These are phyloP conservation scores for Scheffersomyces coipomensis DNA, from an alignment of 805 yeast genomes.

Conservation along the genomic window DNA sequence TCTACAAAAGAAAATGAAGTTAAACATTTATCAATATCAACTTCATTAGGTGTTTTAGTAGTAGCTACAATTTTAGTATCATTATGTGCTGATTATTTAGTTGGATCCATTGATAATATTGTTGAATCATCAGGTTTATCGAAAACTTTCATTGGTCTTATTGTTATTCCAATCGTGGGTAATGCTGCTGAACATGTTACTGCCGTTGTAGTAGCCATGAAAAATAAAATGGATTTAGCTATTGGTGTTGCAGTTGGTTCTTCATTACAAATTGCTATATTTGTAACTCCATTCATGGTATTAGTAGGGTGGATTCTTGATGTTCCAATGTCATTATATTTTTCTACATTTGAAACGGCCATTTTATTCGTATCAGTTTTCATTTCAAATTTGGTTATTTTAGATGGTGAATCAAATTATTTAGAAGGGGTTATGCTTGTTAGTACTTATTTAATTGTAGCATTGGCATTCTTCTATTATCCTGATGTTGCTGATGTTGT, in stretches of 20 bases:
- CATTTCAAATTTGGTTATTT: slow-evolving; percentile 79
- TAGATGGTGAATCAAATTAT: slow-evolving; percentile 97
- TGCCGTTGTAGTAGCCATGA: slow-evolving; percentile 90
- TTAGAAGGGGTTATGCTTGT: slow-evolving; percentile 92
- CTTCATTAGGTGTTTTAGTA: slow-evolving; percentile 57
- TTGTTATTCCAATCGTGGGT: slow-evolving; percentile 94
- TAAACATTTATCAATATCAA: slow-evolving; percentile 47
- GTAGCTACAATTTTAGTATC: slow-evolving; percentile 78
- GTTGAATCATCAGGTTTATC: slow-evolving; percentile 84
- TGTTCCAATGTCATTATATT: slow-evolving; percentile 89
- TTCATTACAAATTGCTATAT: slow-evolving; percentile 90
- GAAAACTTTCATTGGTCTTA: slow-evolving; percentile 91
- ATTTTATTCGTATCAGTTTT: slow-evolving; percentile 87
- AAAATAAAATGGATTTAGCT: slow-evolving; percentile 96
- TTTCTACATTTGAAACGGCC: slow-evolving; percentile 91
- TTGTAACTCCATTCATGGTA: slow-evolving; percentile 94
- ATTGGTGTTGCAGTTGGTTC: slow-evolving; percentile 97
- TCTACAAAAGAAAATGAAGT: slow-evolving; percentile 24
- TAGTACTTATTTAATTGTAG: slow-evolving; percentile 82
- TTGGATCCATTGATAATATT: slow-evolving; percentile 87
- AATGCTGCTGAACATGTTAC: slow-evolving; percentile 99
- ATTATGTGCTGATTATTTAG: slow-evolving; percentile 88
- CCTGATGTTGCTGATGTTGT: slow-evolving; percentile 57
- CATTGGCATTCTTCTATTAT: slow-evolving; percentile 84
- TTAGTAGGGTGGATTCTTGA: slow-evolving; percentile 89